Percentiles rank a stretch among this genome's conserved stretches.
Evolutionary conservation across 2,329 filamentous ascomycete genomes (phyloP).

Genomic region (Verticillium zaregamsianum): DNA sequence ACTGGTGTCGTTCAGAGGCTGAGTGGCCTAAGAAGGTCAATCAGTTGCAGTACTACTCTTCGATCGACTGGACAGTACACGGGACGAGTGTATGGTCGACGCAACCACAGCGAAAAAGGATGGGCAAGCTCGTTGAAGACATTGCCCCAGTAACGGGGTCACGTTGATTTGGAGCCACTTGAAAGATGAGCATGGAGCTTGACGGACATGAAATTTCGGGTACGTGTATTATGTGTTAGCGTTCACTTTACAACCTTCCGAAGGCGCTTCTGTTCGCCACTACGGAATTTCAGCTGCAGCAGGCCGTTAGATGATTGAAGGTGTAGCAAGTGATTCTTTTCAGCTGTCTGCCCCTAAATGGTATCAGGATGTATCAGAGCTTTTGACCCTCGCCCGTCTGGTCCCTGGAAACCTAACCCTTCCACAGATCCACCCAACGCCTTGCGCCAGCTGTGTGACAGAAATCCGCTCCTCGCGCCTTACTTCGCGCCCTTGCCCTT

Average conservation of each 20-base stretch:
- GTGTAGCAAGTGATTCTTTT: neutral
- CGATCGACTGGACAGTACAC: neutral
- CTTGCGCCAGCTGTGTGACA: constrained; percentile 2
- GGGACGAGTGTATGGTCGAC: neutral
- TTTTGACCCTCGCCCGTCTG: neutral
- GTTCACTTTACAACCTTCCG: neutral
- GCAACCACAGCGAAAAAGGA: neutral
- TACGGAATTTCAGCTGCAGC: neutral
- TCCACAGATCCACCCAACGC: neutral
- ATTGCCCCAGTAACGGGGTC: neutral
- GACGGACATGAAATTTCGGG: neutral
- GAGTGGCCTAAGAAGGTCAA: neutral
- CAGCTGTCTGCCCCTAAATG: neutral
- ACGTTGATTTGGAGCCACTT: neutral
- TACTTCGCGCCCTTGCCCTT: constrained; percentile 76
- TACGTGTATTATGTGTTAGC: neutral
- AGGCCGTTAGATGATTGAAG: neutral
- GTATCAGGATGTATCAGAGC: neutral
- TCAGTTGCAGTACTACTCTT: neutral
- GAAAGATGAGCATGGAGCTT: neutral
- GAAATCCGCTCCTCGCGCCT: constrained; percentile 5
- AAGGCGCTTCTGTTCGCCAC: neutral
- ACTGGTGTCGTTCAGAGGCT: neutral
- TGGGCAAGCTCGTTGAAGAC: neutral
- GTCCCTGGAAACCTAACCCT: neutral